Conservation (phyloP, 106 monocot genomes). For the Acanthochlamys bracteata region DNA sequence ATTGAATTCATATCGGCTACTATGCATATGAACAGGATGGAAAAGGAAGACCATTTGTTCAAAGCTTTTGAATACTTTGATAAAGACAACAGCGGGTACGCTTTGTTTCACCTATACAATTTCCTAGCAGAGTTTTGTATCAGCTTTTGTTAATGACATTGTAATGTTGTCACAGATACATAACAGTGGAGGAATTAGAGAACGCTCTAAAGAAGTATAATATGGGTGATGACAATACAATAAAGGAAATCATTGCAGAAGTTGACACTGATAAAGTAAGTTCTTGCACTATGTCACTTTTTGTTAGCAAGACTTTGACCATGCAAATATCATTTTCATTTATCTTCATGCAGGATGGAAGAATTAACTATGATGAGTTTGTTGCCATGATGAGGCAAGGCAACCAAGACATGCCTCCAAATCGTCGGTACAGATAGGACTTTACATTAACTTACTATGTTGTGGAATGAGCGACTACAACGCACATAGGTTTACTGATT, state of each 20-base stretch:
- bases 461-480: no score
- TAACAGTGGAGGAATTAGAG: slow-evolving; percentile 75
- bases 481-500: no score
- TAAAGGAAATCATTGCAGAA: slow-evolving; percentile 70
- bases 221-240: slow-evolving; percentile 48
- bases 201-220: slow-evolving; percentile 64
- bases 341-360: no score
- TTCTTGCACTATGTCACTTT: background rate
- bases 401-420: no score
- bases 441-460: no score
- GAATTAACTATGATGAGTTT: no score
- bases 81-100: slow-evolving; percentile 72
- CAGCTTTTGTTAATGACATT: background rate
- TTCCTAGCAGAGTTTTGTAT: no score
- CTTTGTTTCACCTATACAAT: background rate
- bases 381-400: no score
- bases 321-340: no score
- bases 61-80: slow-evolving; percentile 87
- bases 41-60: slow-evolving; percentile 61
- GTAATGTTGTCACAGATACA: slow-evolving; percentile 26
- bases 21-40: slow-evolving; percentile 78
- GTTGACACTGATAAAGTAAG: slow-evolving; percentile 73
- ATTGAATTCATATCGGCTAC: slow-evolving; percentile 75
- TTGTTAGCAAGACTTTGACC: no score
- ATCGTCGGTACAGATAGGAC: no score